Base-by-base conservation (phyloP, 2,329 filamentous ascomycete species). In the Gremmenia infestans region DNA sequence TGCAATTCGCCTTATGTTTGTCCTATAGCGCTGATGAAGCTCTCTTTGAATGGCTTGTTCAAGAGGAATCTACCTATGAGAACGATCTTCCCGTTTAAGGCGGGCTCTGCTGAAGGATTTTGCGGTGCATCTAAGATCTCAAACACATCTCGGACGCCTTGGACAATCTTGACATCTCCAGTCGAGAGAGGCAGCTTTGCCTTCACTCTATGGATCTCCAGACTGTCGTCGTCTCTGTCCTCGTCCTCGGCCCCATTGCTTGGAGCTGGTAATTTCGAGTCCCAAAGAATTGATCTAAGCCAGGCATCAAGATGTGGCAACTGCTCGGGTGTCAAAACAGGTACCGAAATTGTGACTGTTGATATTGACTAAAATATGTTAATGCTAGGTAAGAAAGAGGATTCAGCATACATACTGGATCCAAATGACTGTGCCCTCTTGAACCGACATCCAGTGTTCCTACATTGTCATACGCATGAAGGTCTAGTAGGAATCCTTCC, bases 101-200 rank as follows among this genome's bases (percentile, higher is more conserved):
- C 58, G 12, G 55, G 65, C 2, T 69, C 68, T 9, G 66, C 63
- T 9, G 63, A 60, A 15, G 57, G 57, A 19, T 32, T 45, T 19
- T 48, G 60, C 23, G 56, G 58, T 7, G 74, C 75, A 62, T 96
- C 91, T 23, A 90, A 82, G 23, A 97, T 88, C 67, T 99, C 94
- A 71, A 97, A 99, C 15, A 97, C 81, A 65, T 97, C 93, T 52
- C 93, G 78, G 1, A 99, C 94, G 2, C 92, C 94, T 71, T 99
- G 94, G 7, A 97, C 78, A 60, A 97, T 83, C 69, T 90, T 89
- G 45, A 84, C 75, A 0, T 77, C 75, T 1, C 89, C 90, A 53
- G 86, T 78, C 0, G 74, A 67, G 17, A 93, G 76, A 0, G 81
- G 76, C 6, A 97, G 72, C 2, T 90, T 83, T 0, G 91, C 93